Conservation (phyloP, 2,329 filamentous ascomycete genomes). For the Sordariomycetes sp. region DNA sequence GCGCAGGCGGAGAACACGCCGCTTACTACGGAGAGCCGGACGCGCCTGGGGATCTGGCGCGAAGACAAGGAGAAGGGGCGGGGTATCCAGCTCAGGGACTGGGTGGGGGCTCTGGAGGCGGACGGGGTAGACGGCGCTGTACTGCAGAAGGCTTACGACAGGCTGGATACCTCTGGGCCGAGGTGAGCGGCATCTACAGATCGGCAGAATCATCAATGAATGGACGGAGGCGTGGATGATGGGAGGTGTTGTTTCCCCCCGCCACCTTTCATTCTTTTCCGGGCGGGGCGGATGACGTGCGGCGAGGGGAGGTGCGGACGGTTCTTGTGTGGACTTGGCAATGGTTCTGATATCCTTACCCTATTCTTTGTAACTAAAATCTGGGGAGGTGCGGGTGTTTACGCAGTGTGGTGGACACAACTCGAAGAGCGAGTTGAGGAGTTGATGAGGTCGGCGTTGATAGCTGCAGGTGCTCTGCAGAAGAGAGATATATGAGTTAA, state of each 20-base stretch:
- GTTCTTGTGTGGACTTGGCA: too few relatives aligned
- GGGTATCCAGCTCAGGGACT: conserved; percentile 74
- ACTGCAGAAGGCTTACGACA: conserved; percentile 43
- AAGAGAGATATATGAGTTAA: too few relatives aligned
- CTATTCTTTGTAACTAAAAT: not conserved
- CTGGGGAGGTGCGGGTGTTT: not conserved
- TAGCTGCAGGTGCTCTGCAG: too few relatives aligned
- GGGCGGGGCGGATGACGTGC: not conserved
- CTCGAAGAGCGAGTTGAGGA: not conserved
- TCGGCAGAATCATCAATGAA: too few relatives aligned
- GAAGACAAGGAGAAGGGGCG: conserved; percentile 67
- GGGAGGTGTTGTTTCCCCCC: not conserved
- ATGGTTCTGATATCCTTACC: conserved; percentile 1
- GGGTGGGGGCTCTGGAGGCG: conserved; percentile 64
- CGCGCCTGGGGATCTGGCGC: conserved; percentile 59
- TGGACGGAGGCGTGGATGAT: too few relatives aligned
- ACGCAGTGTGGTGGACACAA: not conserved
- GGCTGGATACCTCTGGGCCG: conserved; percentile 34
- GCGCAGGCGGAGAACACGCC: conserved; percentile 14
- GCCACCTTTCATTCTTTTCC: not conserved
- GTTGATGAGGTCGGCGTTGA: not conserved
- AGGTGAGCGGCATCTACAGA: conserved; percentile 14
- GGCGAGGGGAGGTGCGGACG: not conserved
- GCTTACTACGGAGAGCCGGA: conserved; percentile 44
- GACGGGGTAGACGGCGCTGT: conserved; percentile 57